Conservation (phyloP, 2,329 filamentous ascomycete genomes). For the Ascochyta lentis region DNA sequence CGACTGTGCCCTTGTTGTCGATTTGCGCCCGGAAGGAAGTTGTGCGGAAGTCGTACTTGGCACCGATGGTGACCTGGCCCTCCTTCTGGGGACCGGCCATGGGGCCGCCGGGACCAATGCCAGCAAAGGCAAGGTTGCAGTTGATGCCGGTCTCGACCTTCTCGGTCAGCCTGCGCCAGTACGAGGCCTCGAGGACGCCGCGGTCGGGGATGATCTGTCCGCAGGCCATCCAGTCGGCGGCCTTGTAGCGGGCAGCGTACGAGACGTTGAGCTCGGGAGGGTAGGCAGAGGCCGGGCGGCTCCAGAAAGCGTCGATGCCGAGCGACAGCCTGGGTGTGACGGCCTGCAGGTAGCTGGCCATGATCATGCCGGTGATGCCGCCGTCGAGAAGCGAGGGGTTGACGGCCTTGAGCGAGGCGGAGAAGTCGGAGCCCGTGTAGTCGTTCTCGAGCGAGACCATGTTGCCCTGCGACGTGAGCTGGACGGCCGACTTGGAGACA, state of each 20-base stretch:
- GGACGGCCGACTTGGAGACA: slow-evolving; percentile 85
- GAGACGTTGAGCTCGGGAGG: slow-evolving; percentile 91
- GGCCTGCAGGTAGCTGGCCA: slow-evolving; percentile 94
- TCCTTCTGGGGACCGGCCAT: slow-evolving; percentile 80
- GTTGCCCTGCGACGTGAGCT: slow-evolving; percentile 84
- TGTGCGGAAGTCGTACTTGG: slow-evolving; percentile 97
- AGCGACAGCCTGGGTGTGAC: slow-evolving; percentile 86
- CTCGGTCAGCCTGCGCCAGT: slow-evolving; percentile 91
- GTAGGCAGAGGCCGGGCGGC: slow-evolving; percentile 81
- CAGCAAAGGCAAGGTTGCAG: slow-evolving; percentile 82
- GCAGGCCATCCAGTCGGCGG: slow-evolving; percentile 89
- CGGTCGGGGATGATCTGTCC: slow-evolving; percentile 90
- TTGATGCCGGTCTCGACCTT: slow-evolving; percentile 97
- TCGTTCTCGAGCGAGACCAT: slow-evolving; percentile 96
- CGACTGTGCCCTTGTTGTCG: slow-evolving; percentile 92
- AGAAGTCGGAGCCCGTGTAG: slow-evolving; percentile 93
- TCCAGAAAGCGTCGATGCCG: slow-evolving; percentile 92
- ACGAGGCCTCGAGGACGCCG: slow-evolving; percentile 80
- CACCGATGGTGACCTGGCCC: slow-evolving; percentile 87
- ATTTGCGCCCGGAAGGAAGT: slow-evolving; percentile 95
- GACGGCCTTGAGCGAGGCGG: slow-evolving; percentile 87
- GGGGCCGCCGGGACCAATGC: slow-evolving; percentile 64
- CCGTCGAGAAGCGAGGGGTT: slow-evolving; percentile 96
- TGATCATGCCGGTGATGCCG: slow-evolving; percentile 90
- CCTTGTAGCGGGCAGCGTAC: slow-evolving; percentile 91